Base-by-base conservation (phyloP, 495 filamentous ascomycete genomes). In the Aspergillus asperescens region DNA sequence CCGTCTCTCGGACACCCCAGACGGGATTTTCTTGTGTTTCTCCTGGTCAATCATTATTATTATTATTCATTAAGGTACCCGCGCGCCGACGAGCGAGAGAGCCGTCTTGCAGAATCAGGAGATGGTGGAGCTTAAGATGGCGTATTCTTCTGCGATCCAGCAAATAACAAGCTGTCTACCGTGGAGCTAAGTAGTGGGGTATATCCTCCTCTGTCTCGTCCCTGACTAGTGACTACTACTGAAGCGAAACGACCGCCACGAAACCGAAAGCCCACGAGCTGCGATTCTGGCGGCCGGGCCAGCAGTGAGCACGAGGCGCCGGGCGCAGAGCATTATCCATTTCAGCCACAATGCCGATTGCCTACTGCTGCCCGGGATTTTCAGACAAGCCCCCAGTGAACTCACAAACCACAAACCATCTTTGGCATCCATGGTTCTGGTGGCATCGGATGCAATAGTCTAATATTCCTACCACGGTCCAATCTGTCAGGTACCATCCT, bases 31-130 rank as follows among this genome's bases (percentile, higher is more conserved):
- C 24, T 50, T 25, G 16, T 50, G 35, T n/a, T 50, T 16, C 20
- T 40, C 34, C 47, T 45, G 41, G 29, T 46, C 49, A 8, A 34
- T 18, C 24, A n/a, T n/a, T n/a, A n/a, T n/a, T n/a, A n/a, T n/a
- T n/a, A n/a, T n/a, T n/a, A n/a, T n/a, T n/a, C n/a, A 38, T 34
- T 32, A 47, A 54, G 51, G 51, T 54, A 54, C 51, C 51, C 42
- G 51, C 23, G 9, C 20, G 5, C 22, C 18, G 37, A 12, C 39
- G 7, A 24, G 7, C 20, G 13, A 13, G 20, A 42, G 8, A 42
- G 20, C 46, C 46, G 50, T 46, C 51, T 37, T 54, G 51, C 51
- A 54, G 51, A 47, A 54, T 54, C 51, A 54, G 51, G 51, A 54
- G 51, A 54, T 24, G 42, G 51, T 54, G 51, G 51, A 54, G 51